These are phyloP conservation scores for Sugiyamaella paludigena DNA, from an alignment of 1,139 yeast species.

Conservation along the genomic window DNA sequence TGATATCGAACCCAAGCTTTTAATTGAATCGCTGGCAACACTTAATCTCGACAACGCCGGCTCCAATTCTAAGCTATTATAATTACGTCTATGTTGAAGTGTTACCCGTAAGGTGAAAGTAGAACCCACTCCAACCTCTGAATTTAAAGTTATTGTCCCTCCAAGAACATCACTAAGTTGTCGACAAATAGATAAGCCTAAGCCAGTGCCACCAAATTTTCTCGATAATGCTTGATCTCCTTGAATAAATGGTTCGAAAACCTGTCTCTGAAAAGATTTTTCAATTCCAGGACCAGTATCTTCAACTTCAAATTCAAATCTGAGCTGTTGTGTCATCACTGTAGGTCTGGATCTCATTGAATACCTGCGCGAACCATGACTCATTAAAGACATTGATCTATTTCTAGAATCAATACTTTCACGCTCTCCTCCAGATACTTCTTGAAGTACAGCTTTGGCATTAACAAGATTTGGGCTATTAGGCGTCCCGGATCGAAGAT, in stretches of 20 bases:
- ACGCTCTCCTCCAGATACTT: neutral
- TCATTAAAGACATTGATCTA: neutral
- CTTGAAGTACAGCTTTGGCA: constrained; percentile 1
- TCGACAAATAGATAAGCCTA: constrained; percentile 88
- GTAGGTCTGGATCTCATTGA: constrained; percentile 5
- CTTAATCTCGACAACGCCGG: constrained; percentile 4
- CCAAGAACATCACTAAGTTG: constrained; percentile 86
- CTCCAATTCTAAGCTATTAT: constrained; percentile 4
- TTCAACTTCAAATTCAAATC: constrained; percentile 66
- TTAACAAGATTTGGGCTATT: neutral
- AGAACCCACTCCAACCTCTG: constrained; percentile 74
- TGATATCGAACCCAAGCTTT: constrained; percentile 1
- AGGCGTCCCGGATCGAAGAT: constrained; percentile 5
- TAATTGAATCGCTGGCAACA: constrained; percentile 4
- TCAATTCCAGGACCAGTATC: constrained; percentile 96
- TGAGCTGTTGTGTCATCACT: constrained; percentile 5
- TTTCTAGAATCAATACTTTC: constrained; percentile 3
- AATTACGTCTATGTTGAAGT: constrained; percentile 43
- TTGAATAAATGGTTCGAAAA: constrained; percentile 94
- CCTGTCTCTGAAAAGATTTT: constrained; percentile 70
- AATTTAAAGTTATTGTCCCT: constrained; percentile 59
- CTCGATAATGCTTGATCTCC: constrained; percentile 93
- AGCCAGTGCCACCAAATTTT: constrained; percentile 93
- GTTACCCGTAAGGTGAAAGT: constrained; percentile 80
- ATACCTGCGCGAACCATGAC: constrained; percentile 3